A percentile compares a stretch with the other conserved stretches of the same genome.
Evolutionary conservation across 2,329 filamentous ascomycete species (phyloP).

Genomic region (Aspergillus fructus): DNA sequence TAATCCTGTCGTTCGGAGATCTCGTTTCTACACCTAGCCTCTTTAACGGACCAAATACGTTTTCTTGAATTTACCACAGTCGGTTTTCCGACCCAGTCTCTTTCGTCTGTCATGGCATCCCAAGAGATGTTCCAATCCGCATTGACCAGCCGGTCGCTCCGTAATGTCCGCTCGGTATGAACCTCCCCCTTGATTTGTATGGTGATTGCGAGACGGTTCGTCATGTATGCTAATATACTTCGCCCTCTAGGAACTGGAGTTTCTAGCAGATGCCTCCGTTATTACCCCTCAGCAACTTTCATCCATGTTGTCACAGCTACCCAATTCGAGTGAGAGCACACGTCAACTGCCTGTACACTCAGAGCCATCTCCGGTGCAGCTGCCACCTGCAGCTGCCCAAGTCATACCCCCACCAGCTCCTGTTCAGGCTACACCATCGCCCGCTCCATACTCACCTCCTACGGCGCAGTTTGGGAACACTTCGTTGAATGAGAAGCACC

Average conservation of each 20-base stretch:
- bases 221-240: slow-evolving; percentile 3
- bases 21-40: not conserved
- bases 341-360: slow-evolving; percentile 18
- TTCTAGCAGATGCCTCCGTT: slow-evolving; percentile 77
- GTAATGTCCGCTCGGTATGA: slow-evolving; percentile 79
- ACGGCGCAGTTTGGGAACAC: slow-evolving; percentile 38
- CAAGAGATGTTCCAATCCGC: slow-evolving; percentile 45
- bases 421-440: slow-evolving; percentile 27
- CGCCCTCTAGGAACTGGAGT: slow-evolving; percentile 74
- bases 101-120: slow-evolving; percentile 30
- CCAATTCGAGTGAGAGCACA: slow-evolving; percentile 44
- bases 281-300: slow-evolving; percentile 75
- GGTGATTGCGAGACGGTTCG: not conserved
- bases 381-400: slow-evolving; percentile 18
- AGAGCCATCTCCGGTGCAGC: slow-evolving; percentile 25
- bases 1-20: not conserved
- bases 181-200: not conserved
- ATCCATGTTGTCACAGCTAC: slow-evolving; percentile 71
- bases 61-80: not conserved
- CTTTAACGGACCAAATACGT: not conserved
- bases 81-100: not conserved
- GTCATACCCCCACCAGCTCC: slow-evolving; percentile 19
- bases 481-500: slow-evolving; percentile 43
- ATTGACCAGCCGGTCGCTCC: slow-evolving; percentile 79
- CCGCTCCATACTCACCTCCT: slow-evolving; percentile 38